A percentile compares a stretch with the other conserved stretches of the same genome.
phyloP scores from a whole-genome alignment of 2,329 filamentous ascomycete species.

The Ceratocystis colombiana region DNA sequence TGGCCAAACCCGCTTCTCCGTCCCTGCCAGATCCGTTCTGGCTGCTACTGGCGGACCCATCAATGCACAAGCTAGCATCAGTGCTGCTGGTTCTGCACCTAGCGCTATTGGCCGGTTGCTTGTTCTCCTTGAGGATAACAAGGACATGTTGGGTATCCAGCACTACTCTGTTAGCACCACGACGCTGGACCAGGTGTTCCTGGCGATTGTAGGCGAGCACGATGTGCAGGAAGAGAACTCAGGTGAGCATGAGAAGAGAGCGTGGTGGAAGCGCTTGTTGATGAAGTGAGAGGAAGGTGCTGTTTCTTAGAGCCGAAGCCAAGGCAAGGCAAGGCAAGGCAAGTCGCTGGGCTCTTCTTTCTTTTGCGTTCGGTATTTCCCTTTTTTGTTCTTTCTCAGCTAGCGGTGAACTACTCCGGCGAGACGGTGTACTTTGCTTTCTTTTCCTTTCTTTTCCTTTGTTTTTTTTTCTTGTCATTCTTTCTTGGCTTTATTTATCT shows the following conservation, averaged over 20 bases:
- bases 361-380: too few relatives aligned
- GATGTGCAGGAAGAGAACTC: conserved; percentile 66
- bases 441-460: too few relatives aligned
- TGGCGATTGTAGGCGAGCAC: conserved; percentile 72
- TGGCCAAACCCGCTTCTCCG: conserved; percentile 76
- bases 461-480: too few relatives aligned
- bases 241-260: conserved; percentile 31
- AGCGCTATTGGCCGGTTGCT: conserved; percentile 60
- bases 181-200: conserved; percentile 82
- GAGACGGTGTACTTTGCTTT: too few relatives aligned
- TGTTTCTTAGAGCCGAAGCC: too few relatives aligned
- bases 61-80: background rate
- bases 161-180: conserved; percentile 83
- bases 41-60: background rate
- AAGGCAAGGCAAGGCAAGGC: background rate
- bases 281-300: background rate
- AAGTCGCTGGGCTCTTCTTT: background rate
- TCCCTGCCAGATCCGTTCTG: conserved; percentile 44
- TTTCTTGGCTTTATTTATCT: too few relatives aligned
- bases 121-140: conserved; percentile 60
- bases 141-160: conserved; percentile 58
- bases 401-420: too few relatives aligned
- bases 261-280: conserved; percentile 13
- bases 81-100: background rate
- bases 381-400: too few relatives aligned